Percentiles rank a stretch among this genome's conserved stretches.
Evolutionary conservation across 306 rosid species (phyloP).

Genomic region (Mimosa pudica): DNA sequence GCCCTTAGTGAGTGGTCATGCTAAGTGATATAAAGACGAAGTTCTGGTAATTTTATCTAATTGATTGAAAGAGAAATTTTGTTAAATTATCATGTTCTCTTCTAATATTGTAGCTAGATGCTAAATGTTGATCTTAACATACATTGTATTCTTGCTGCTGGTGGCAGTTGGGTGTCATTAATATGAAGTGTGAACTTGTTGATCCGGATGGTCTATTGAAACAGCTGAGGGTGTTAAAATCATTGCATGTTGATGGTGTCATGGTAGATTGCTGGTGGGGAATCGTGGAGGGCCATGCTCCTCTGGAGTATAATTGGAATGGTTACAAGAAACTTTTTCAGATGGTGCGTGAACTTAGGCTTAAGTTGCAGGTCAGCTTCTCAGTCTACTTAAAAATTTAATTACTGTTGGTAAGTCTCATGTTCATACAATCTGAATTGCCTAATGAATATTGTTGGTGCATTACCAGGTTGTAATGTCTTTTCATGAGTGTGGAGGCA

Average conservation of each 20-base stretch:
- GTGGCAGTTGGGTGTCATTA: conserved; percentile 83
- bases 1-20: conserved; percentile 29
- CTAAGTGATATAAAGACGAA: conserved; percentile 5
- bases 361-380: conserved; percentile 79
- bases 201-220: conserved; percentile 88
- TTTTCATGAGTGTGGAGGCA: conserved; percentile 99
- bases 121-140: conserved; percentile 26
- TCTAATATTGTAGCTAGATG: conserved; percentile 24
- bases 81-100: not conserved
- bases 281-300: conserved; percentile 92
- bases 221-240: conserved; percentile 86
- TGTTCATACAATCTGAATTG: conserved; percentile 33
- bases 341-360: conserved; percentile 83
- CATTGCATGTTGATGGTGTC: conserved; percentile 79
- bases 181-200: conserved; percentile 90
- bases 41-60: conserved; percentile 12
- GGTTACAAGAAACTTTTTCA: conserved; percentile 95
- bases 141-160: conserved; percentile 37
- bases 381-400: conserved; percentile 11
- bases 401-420: conserved; percentile 21
- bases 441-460: conserved; percentile 30
- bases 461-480: conserved; percentile 80
- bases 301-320: conserved; percentile 94
- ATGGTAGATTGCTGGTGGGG: conserved; percentile 99
- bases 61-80: conserved; percentile 9